These are phyloP conservation scores for Hyphopichia pseudoburtonii DNA, from an alignment of 1,139 yeast genomes.

Conservation along the genomic window DNA sequence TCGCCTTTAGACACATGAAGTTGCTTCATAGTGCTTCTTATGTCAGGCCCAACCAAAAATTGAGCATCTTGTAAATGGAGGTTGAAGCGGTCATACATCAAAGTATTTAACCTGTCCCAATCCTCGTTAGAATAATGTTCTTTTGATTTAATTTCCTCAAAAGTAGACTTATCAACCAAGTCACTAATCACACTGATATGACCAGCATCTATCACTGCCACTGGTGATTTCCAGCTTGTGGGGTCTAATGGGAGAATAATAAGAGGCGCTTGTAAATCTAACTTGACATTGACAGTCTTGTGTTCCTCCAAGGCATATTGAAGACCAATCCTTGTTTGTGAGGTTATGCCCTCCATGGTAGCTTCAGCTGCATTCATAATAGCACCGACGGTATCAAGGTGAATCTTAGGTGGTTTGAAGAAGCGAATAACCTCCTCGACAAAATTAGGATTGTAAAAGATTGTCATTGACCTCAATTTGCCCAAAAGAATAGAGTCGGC, in stretches of 20 bases:
- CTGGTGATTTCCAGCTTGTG: conserved; percentile 77
- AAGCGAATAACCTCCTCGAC: conserved; percentile 72
- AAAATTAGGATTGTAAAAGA: conserved; percentile 81
- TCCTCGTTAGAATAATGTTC: conserved; percentile 70
- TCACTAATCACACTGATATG: conserved; percentile 85
- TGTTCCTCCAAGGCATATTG: conserved; percentile 94
- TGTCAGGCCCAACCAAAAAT: conserved; percentile 79
- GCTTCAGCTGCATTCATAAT: conserved; percentile 95
- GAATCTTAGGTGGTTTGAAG: conserved; percentile 84
- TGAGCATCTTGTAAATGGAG: conserved; percentile 84
- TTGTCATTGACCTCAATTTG: conserved; percentile 81
- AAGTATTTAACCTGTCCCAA: conserved; percentile 65
- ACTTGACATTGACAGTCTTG: conserved; percentile 78
- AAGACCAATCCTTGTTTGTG: conserved; percentile 88
- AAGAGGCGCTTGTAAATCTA: conserved; percentile 92
- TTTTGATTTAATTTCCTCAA: conserved; percentile 70
- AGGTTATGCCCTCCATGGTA: conserved; percentile 85
- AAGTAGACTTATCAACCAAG: conserved; percentile 67
- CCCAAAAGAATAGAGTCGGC: conserved; percentile 80
- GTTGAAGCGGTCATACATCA: conserved; percentile 88
- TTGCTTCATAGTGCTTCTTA: conserved; percentile 73
- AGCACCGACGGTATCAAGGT: conserved; percentile 86
- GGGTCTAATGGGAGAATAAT: conserved; percentile 88
- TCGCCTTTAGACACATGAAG: conserved; percentile 44
- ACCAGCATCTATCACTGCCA: conserved; percentile 94